These are phyloP conservation scores for Paxillus rubicundulus DNA, from an alignment of 768 basidiomycete species.

Conservation along the genomic window DNA sequence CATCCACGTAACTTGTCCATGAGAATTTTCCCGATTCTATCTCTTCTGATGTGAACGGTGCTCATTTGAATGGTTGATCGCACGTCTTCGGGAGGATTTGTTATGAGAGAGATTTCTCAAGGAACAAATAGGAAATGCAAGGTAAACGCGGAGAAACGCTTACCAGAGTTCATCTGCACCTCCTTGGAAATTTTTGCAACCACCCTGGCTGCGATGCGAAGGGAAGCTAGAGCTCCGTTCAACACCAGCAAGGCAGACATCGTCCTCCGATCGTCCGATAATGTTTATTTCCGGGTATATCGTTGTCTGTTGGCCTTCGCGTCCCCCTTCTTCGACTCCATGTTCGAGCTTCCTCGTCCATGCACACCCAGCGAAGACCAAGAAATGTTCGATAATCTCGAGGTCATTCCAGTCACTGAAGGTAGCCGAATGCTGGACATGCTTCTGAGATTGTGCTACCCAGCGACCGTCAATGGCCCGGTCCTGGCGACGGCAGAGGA, in stretches of 20 bases:
- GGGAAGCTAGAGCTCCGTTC: constrained; percentile 39
- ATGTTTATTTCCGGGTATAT: constrained; percentile 22
- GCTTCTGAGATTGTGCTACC: constrained; percentile 38
- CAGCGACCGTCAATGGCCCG: constrained; percentile 25
- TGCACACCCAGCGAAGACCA: constrained; percentile 4
- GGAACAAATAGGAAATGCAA: neutral
- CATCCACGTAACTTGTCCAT: neutral
- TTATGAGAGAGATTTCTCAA: neutral
- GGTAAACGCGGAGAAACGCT: neutral
- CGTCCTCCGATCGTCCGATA: constrained; percentile 50
- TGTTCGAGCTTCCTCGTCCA: constrained; percentile 32
- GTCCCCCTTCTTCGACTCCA: constrained; percentile 31
- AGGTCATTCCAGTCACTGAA: constrained; percentile 32
- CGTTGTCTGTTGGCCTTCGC: constrained; percentile 26
- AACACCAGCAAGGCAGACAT: constrained; percentile 47
- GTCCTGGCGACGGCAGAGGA: constrained; percentile 12
- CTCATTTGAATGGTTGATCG: too few species aligned
- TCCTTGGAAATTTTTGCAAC: too few species aligned
- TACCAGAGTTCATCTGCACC: too few species aligned
- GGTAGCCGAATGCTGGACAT: constrained; percentile 24
- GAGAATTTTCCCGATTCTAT: neutral
- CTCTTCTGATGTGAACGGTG: neutral
- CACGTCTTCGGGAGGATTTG: neutral
- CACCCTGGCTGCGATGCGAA: constrained; percentile 12
- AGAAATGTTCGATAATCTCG: constrained; percentile 14